Base-by-base conservation (phyloP, 2,329 filamentous ascomycete species). In the Neospermospora avenae region DNA sequence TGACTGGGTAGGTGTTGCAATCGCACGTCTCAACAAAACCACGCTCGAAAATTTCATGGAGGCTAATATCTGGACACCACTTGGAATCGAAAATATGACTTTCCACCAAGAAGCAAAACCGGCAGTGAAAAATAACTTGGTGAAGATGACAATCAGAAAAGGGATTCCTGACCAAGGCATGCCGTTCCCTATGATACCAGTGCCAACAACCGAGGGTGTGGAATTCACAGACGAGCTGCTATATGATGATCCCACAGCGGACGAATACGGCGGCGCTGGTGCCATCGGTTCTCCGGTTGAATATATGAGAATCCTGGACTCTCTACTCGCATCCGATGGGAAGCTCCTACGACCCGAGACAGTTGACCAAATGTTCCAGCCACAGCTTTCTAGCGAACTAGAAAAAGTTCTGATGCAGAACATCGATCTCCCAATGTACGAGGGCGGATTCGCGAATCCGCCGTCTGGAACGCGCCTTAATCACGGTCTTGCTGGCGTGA, bases 1-100 rank as follows among this genome's bases (percentile, higher is more conserved):
- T 4, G 82, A 85, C 68, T 85, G 81, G 82, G 81, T 77, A 0
- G 82, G 82, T 2, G 66, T 81, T 0, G 70, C 77, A 0, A 65
- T 84, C 0, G 76, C 81, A 63, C 76, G 81, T 5, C 37, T 65
- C 1, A 65, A 58, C 28, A 59, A 62, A 11, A 59, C 35, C 0
- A 57, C 59, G 24, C 60, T 71, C 1, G 63, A 69, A 45, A 34
- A 39, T 0, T 67, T 65, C 46, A 67, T 69, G 66, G 37, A 65
- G 31, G 48, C 59, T 22, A 54, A 68, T 31, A 65, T 69, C 24
- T 71, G 65, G 61, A 31, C 51, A 5, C 68, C 68, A 5, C 60
- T 71, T 1, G 59, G 58, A 0, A 69, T 71, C 22, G 63, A 58
- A 22, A 60, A 66, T 20, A 63, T 68, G 10, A 69, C 69, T 0